A percentile compares a stretch with the other conserved stretches of the same genome.
These are phyloP conservation scores for Pontederia paniculata DNA, from an alignment of 176 grass and related monocot species.

Conservation along the genomic window DNA sequence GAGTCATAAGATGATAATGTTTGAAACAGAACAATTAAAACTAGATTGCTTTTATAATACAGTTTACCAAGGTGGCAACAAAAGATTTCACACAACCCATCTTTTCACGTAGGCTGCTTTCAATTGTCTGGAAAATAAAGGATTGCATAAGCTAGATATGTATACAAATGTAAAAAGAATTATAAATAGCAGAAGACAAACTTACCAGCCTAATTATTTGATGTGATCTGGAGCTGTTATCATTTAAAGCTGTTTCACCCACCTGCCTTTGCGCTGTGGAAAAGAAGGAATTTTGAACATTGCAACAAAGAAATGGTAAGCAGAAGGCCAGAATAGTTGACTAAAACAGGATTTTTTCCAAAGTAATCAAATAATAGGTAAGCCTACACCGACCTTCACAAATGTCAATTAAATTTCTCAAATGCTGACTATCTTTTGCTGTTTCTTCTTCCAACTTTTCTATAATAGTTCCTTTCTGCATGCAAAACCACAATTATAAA, in stretches of 20 bases:
- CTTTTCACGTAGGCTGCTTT: slow-evolving; percentile 66
- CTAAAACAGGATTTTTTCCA: not conserved
- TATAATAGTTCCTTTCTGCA: slow-evolving; percentile 87
- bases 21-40: slow-evolving; percentile 1
- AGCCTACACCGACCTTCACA: slow-evolving; percentile 53
- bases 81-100: slow-evolving; percentile 93
- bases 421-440: slow-evolving; percentile 59
- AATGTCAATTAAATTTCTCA: slow-evolving; percentile 76
- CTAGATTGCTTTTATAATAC: not conserved
- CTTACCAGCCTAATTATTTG: slow-evolving; percentile 99
- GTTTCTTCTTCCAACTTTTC: slow-evolving; percentile 90
- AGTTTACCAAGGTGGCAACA: slow-evolving; percentile 76
- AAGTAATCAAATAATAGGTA: slow-evolving; percentile 3
- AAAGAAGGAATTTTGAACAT: not conserved
- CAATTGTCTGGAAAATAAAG: slow-evolving; percentile 53
- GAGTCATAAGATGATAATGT: slow-evolving; percentile 5
- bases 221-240: slow-evolving; percentile 91
- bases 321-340: not conserved
- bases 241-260: slow-evolving; percentile 90
- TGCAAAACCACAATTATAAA: not conserved
- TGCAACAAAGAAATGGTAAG: too few species aligned
- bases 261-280: slow-evolving; percentile 93
- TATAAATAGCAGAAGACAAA: slow-evolving; percentile 1
- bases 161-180: not conserved
- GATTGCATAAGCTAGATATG: slow-evolving; percentile 10